phyloP scores from a whole-genome alignment of 108 stramenopile genomes.

The Fistulifera pelliculosa region DNA sequence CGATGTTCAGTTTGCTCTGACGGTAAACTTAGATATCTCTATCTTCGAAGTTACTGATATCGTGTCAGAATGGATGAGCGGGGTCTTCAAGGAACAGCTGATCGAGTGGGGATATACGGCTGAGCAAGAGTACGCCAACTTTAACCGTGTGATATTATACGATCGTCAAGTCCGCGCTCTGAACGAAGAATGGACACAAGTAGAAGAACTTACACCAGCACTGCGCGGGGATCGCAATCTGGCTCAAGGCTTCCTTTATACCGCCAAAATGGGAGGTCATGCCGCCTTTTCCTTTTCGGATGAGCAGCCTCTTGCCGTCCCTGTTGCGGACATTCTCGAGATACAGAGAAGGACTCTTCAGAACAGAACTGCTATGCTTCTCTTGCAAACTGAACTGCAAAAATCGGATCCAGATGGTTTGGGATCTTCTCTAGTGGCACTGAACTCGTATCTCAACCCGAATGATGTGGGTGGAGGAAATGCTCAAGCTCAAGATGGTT shows the following conservation, averaged over 20 bases:
- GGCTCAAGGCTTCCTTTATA: no score
- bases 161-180: neutral
- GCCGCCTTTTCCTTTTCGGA: neutral
- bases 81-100: slow-evolving; percentile 13
- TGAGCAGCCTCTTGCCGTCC: neutral
- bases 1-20: slow-evolving; percentile 27
- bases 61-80: slow-evolving; percentile 32
- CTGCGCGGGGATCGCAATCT: neutral
- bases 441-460: no score
- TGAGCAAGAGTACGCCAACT: neutral
- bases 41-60: slow-evolving; percentile 16
- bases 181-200: neutral
- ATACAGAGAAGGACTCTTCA: slow-evolving; percentile 25
- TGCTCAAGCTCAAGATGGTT: no score
- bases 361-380: slow-evolving; percentile 14
- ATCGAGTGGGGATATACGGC: neutral
- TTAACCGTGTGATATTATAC: neutral
- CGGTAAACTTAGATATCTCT: neutral
- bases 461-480: neutral
- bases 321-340: slow-evolving; percentile 17
- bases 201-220: neutral
- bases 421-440: neutral
- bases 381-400: slow-evolving; percentile 9
- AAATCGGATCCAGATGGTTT: slow-evolving; percentile 10
- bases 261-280: no score